Base-by-base conservation (phyloP, 768 basidiomycete genomes). In the Boletus pseudo-olivaceus region DNA sequence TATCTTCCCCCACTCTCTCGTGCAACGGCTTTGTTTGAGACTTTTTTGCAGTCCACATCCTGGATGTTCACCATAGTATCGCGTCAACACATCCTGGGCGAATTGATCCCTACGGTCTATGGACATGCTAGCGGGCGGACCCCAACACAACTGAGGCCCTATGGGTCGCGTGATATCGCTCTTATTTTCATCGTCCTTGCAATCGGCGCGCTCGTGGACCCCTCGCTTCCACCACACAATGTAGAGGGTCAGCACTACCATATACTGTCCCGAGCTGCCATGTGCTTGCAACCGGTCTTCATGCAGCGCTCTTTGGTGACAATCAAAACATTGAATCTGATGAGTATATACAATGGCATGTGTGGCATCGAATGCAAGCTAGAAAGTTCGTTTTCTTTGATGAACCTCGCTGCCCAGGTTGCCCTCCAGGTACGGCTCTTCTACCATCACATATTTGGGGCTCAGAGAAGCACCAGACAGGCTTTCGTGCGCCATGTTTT, bases 331-430 rank as follows among this genome's bases (percentile, higher is more conserved):
- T 56, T 81, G 30, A 77, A 80, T 65, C 69, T 81, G 30, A 80
- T 80, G 76, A 80, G 78, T 54, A 71, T 80, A 34, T 81, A 79
- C 67, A 77, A 79, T 55, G 78, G 78, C 42, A 73, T 81, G 73
- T 78, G 78, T 58, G 78, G 78, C 29, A 74, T 78, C 57, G 78
- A 81, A 57, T 70, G 69, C 46, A 81, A 80, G 59, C 59, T 80
- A 15, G 79, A 79, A 54, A 68, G 74, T 32, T 78, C 75, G 23
- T 80, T 75, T 57, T 65, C 72, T 29, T 63, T 81, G 34, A 71
- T 82, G 30, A 76, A 76, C 55, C 67, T 82, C 49, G 78, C 80
- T 33, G 68, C 71, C 53, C 78, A 81, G 57, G 70, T 79, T 33
- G 78, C 80, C 15, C 64, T 77, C 7, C 73, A 74, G 67, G 79